phyloP scores from a whole-genome alignment of 768 basidiomycete species.

The Russula virescens region DNA sequence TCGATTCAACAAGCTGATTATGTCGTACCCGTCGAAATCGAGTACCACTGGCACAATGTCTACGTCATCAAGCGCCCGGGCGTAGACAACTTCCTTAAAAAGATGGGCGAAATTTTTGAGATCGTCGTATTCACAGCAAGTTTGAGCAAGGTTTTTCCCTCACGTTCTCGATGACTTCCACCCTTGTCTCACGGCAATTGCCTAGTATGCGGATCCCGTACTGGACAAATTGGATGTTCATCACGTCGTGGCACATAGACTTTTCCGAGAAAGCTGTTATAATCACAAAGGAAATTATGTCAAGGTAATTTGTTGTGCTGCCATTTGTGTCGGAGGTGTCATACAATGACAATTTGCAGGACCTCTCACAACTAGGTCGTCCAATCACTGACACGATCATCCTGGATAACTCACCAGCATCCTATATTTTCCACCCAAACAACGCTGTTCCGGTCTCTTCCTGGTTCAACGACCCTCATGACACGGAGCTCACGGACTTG shows the following conservation, averaged over 20 bases:
- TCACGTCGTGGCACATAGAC: conserved; percentile 85
- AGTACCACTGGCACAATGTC: conserved; percentile 97
- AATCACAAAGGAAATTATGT: conserved; percentile 99
- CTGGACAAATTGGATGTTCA: conserved; percentile 94
- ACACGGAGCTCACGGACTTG: conserved; percentile 94
- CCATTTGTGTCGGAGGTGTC: neutral
- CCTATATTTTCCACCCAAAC: conserved; percentile 98
- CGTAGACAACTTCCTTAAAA: conserved; percentile 93
- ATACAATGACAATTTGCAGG: conserved; percentile 41
- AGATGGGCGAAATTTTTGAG: conserved; percentile 98
- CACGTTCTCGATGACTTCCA: neutral
- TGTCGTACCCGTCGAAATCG: conserved; percentile 98
- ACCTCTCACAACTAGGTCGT: conserved; percentile 93
- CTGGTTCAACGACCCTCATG: conserved; percentile 99
- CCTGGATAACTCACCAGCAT: conserved; percentile 97
- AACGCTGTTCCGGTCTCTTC: conserved; percentile 98
- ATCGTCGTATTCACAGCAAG: conserved; percentile 98
- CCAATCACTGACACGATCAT: conserved; percentile 94
- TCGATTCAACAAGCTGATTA: conserved; percentile 94
- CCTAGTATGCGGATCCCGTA: conserved; percentile 95
- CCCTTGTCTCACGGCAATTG: conserved; percentile 17
- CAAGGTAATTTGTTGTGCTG: conserved; percentile 54
- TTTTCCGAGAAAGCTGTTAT: conserved; percentile 98
- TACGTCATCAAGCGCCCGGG: conserved; percentile 99
- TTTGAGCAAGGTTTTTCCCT: conserved; percentile 77